Base-by-base conservation (phyloP, 2,329 filamentous ascomycete species). In the Trichoderma sp. region DNA sequence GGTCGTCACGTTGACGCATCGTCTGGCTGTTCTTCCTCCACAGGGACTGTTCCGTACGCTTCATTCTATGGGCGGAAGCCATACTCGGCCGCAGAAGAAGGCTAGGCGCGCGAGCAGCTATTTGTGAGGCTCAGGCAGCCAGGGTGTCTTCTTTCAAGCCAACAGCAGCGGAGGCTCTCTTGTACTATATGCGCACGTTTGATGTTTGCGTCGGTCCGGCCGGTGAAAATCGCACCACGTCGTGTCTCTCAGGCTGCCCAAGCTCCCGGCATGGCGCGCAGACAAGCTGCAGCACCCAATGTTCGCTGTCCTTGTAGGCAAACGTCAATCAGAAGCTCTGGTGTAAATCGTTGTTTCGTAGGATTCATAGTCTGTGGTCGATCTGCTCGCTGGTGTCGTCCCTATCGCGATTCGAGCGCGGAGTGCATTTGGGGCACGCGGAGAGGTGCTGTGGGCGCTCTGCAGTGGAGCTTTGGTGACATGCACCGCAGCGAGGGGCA, bases 61-160 rank as follows among this genome's bases (percentile, higher is more conserved):
- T 71, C 63, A 70, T 68, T 35, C 49, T 70, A 56, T 62, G 49
- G 8, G 40, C 35, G 19, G 64, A 67, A 59, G 64, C 64, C 64
- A 67, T 67, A 37, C 6, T 10, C 19, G 13, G 53, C n/a, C 19
- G 16, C 40, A 24, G 37, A 16, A 16, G 24, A 27, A 13, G 29
- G 5, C 7, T 24, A n/a, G 33, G 53, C 27, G 13, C 19, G 29
- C 47, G 2, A 24, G 43, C 37, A 47, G 62, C 62, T 40, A 35
- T 29, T 10, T 24, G 35, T 14, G 19, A 8, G 8, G 47, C 60
- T 37, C 21, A 10, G 19, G 19, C 33, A 63, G 47, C 31, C 60
- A 24, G 27, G 31, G 27, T 14, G 16, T 52, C 14, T 29, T 37
- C 47, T 35, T 5, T 16, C 19, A 5, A 29, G 58, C 29, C 29